These are phyloP conservation scores for Pleurotus tuoliensis DNA, from an alignment of 768 basidiomycete genomes.

Conservation along the genomic window DNA sequence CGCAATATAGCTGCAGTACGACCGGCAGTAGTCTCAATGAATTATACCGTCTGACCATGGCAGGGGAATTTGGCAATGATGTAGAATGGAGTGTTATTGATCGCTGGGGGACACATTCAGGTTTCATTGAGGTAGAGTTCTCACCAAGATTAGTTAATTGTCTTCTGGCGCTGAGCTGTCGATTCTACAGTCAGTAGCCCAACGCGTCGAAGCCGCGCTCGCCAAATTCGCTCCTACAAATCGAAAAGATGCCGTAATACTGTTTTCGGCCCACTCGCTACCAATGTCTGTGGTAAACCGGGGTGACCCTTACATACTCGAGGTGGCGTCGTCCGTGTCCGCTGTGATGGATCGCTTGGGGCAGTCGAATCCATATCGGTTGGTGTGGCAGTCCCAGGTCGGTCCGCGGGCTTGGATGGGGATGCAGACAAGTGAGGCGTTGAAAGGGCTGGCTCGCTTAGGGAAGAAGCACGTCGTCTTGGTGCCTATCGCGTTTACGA, in stretches of 20 bases:
- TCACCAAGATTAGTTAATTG: not conserved
- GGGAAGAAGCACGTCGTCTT: slow-evolving; percentile 76
- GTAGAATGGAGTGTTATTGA: slow-evolving; percentile 98
- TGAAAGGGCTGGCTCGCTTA: slow-evolving; percentile 80
- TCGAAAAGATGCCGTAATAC: slow-evolving; percentile 73
- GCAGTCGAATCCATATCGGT: slow-evolving; percentile 80
- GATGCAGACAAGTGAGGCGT: slow-evolving; percentile 87
- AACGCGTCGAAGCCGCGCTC: slow-evolving; percentile 81
- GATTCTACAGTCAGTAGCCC: slow-evolving; percentile 72
- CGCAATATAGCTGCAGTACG: slow-evolving; percentile 97
- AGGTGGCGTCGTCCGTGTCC: slow-evolving; percentile 91
- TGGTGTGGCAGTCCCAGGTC: slow-evolving; percentile 98
- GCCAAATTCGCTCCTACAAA: slow-evolving; percentile 68
- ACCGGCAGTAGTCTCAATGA: slow-evolving; percentile 98
- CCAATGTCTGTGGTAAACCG: slow-evolving; percentile 99
- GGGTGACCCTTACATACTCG: slow-evolving; percentile 94
- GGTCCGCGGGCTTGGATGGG: slow-evolving; percentile 99
- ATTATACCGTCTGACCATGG: slow-evolving; percentile 63
- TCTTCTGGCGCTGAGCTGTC: not conserved
- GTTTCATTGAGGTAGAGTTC: slow-evolving; percentile 81
- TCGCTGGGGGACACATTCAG: slow-evolving; percentile 94
- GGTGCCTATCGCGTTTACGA: slow-evolving; percentile 97
- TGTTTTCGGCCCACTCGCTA: slow-evolving; percentile 97
- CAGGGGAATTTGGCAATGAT: slow-evolving; percentile 54
- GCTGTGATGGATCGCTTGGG: slow-evolving; percentile 89